Evolutionary conservation across 352 stramenopile species (phyloP), one percentile per base, ranked within the genome.

Genomic region (Globisporangium iwayamae): DNA sequence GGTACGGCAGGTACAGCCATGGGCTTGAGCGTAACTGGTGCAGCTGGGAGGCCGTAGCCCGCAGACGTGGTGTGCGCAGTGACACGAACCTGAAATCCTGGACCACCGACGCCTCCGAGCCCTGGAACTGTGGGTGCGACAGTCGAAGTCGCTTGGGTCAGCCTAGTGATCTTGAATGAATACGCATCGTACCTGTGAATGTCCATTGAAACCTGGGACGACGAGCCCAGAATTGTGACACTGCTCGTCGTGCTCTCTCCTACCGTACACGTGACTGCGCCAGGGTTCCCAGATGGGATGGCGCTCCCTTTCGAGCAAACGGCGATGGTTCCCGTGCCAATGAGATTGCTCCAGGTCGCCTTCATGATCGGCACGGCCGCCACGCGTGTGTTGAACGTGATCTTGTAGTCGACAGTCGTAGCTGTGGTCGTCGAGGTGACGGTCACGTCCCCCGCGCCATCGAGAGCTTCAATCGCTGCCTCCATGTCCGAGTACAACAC

Each of bases 1-100:
- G 94, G 93, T 14, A 85, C 67, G 3, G 84, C 73, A 16, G 96
- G 93, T 2, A 88, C 79, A 13, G 78, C 87, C 72, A 95, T 94
- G 3, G 96, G 96, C 65, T 98, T 98, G 8, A 98, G 38, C 0
- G 72, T 70, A 0, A 78, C 81, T 0, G 74, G 71, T 3, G 73
- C 57, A 45, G 74, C 83, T 0, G 87, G 85, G 16, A 88, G 51
- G 8, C 87, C 81, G 28, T 90, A 92, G 0, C 81, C 85, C 6
- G 83, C 81, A 0, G 78, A 75, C 2, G 77, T 46, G 3, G 39
- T 94, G 55, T 83, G 77, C 0, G 87, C 87, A 1, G 79, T 77
- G 2, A 93, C 79, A 13, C 87, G 78, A 0, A 94, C 73, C 0
- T 70, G 69, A 58, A 89, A 95, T 1, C 85, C 87, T 1, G 71